phyloP scores from a whole-genome alignment of 2,329 filamentous ascomycete species.

The Cytospora paraplurivora region DNA sequence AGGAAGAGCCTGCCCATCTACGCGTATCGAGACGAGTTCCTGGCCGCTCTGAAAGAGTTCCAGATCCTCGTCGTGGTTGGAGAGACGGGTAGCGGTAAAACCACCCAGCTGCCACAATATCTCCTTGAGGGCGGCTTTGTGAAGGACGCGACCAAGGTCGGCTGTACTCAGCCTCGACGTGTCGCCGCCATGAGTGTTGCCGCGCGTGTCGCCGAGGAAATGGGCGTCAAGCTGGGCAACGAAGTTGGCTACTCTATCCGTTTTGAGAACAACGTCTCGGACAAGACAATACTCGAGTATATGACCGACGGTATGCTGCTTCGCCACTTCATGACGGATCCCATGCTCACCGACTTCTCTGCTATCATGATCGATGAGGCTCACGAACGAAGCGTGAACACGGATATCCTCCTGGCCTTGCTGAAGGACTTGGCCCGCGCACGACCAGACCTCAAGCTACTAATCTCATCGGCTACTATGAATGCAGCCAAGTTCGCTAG shows the following conservation, averaged over 20 bases:
- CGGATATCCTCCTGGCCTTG: conserved; percentile 85
- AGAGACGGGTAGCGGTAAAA: conserved; percentile 94
- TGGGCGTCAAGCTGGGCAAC: conserved; percentile 84
- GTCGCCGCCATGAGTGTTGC: conserved; percentile 98
- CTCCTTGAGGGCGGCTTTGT: conserved; percentile 90
- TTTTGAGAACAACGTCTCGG: conserved; percentile 89
- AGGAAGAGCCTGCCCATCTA: conserved; percentile 90
- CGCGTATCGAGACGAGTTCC: conserved; percentile 79
- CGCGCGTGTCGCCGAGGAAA: conserved; percentile 92
- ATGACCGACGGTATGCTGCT: conserved; percentile 97
- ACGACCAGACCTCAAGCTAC: conserved; percentile 80
- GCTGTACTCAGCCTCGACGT: conserved; percentile 90
- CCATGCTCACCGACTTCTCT: conserved; percentile 78
- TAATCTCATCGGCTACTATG: conserved; percentile 94
- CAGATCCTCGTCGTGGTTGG: conserved; percentile 91
- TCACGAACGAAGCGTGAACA: conserved; percentile 89
- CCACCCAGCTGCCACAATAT: conserved; percentile 92
- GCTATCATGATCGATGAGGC: conserved; percentile 97
- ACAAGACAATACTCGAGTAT: conserved; percentile 91
- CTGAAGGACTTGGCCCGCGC: conserved; percentile 86
- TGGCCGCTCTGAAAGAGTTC: conserved; percentile 82
- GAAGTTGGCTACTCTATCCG: conserved; percentile 95
- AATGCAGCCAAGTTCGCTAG: conserved; percentile 89
- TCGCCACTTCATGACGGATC: conserved; percentile 86
- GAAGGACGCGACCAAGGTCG: conserved; percentile 80